Base-by-base conservation (phyloP, 2,329 filamentous ascomycete genomes). In the Aciculosporium take region DNA sequence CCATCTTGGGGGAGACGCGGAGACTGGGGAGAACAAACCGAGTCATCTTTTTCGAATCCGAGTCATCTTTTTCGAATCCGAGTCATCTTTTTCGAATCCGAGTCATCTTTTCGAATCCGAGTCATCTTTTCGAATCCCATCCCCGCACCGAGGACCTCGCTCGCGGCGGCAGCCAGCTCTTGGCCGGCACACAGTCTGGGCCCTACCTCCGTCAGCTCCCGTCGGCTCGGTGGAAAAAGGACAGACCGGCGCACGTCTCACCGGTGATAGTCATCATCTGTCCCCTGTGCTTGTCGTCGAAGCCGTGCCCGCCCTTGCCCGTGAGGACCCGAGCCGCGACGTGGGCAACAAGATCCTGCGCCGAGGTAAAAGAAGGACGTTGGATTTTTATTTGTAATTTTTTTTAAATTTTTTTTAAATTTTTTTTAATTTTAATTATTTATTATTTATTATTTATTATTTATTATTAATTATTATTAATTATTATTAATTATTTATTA, bases 211-310 rank as follows among this genome's bases (percentile, higher is more conserved):
- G 10, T 9, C n/a, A n/a, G n/a, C n/a, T n/a, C n/a, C n/a, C n/a
- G n/a, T n/a, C n/a, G n/a, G n/a, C n/a, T n/a, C n/a, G n/a, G n/a
- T n/a, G n/a, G n/a, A n/a, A n/a, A n/a, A n/a, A 29, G 27, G 3
- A 29, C 27, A 29, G n/a, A 12, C 10, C 10, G 10, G 27, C 27
- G 27, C 10, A 3, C 7, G 27, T 29, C 43, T 48, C 49, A 63
- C 65, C 65, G 1, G 68, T 72, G n/a, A 70, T 47, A 7, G 66
- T 56, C 59, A 71, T 71, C 50, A 71, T 62, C 53, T 72, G 67
- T 12, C 68, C 68, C n/a, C 68, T 63, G 47, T 69, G 64, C 42
- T 55, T 57, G 47, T 71, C 67, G 43, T 65, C 63, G 38, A 72
- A 70, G 0, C 68, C 69, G 36, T 71, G 59, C 37, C 61, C 55